Evolutionary conservation across 208 protist species (phyloP), one percentile per base, ranked within the genome.

Genomic region (Leishmania guyanensis): DNA sequence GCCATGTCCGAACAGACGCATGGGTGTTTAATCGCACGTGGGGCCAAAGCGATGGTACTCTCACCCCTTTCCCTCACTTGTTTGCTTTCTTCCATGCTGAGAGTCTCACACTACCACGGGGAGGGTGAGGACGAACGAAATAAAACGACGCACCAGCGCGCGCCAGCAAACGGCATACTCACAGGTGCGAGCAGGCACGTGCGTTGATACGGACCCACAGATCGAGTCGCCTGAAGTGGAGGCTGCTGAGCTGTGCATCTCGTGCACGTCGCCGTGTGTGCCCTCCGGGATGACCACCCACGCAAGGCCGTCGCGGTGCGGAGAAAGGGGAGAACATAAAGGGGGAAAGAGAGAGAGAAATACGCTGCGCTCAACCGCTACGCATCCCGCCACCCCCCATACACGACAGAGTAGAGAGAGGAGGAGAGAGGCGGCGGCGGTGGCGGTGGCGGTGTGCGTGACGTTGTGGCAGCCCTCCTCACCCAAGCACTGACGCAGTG

Each of bases 381-480:
- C 29, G 9, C 60, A 65, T n/a, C 22, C 8, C 29, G 58, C 26
- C 20, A 64, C 26, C 58, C 29, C 60, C 60, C 60, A 4, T 10
- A 12, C 60, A 10, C 22, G 29, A 65, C 14, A 54, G 80, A 71
- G 56, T n/a, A 85, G 73, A 64, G 48, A 22, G 29, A 64, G 58
- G 58, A 10, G 58, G 6, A 33, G 58, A n/a, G 58, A n/a, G 26
- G 58, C 0, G 56, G 56, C 4, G 4, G 56, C 56, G 56, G 36
- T 39, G 4, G 56, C 56, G 56, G 36, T 39, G 53, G 53, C 20
- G 51, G 36, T 29, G 43, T 14, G 26, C 26, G 66, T 43, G 20
- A 36, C 16, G 8, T 26, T 9, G 65, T 48, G 33, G 36, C 66
- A 9, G 20, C 39, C 1, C 20, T 43, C 26, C 64, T 9, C 64